Base-by-base conservation (phyloP, 2,329 filamentous ascomycete genomes). In the Lachnellula cervina region DNA sequence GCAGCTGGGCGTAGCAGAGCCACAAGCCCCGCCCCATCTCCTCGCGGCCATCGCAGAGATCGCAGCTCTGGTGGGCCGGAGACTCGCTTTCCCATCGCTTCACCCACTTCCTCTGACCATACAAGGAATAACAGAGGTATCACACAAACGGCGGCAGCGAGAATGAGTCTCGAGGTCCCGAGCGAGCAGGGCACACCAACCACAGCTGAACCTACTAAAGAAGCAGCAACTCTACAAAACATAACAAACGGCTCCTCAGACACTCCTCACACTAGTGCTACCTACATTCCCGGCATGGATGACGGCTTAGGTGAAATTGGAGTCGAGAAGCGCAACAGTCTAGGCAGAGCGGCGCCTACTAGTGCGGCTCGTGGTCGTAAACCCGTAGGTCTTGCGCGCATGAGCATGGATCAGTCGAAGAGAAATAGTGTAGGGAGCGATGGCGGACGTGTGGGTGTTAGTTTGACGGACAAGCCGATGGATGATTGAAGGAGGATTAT, bases 1-100 rank as follows among this genome's bases (percentile, higher is more conserved):
- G 68, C 68, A 17, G 64, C 60, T 23, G 64, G 65, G 40, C 83
- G 90, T 51, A 87, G 84, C 68, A 84, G 91, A 49, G 89, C 85
- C 32, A 87, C 82, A 23, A 91, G 87, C 59, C 91, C 91, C 7
- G 85, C 80, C 5, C 84, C 84, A 25, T 78, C 81, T 59, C 75
- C 82, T 45, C 72, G 68, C 38, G 76, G 77, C 40, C 89, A 95
- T 69, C 82, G 90, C 55, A 86, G 92, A 61, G 92, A 97, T 68
- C 84, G 89, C 64, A 95, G 89, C 70, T 86, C 83, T 43, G 81
- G 83, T 59, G 83, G 83, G 5, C 81, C 85, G 28, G 86, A 86
- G 67, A 96, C 89, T 8, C 82, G 91, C 42, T 97, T 96, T 77
- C 94, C 90, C 1, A 88, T 97, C 62, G 84, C 88, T 62, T 81